Evolutionary conservation across 345 rosid genomes (phyloP), one percentile per base, ranked within the genome.

Genomic region (Hevea brasiliensis): DNA sequence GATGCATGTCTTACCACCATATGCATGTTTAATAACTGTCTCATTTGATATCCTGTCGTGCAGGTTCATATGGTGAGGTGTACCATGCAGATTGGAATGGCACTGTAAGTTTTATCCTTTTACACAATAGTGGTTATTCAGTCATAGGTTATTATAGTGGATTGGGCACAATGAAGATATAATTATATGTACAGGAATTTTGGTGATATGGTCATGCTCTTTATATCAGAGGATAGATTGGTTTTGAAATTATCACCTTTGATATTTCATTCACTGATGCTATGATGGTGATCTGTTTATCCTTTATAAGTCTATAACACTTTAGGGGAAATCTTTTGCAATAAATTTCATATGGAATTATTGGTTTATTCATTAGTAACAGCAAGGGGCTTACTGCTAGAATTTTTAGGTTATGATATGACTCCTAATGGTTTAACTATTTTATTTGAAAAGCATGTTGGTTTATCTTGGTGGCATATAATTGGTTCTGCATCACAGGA

Each of bases 51-150:
- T 13, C 41, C 75, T 81, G 20, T 77, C 59, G 74, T 80, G 74
- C 87, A 94, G 99, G 99, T 74, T 94, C 98, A 67, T 94, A 90
- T 68, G 96, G 98, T 13, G 98, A 94, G 85, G 98, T 94, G 62
- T 94, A 92, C 81, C 89, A 76, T 50, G 96, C 89, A 12, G 96
- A 94, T 71, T 92, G 96, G 94, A 89, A 92, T 87, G 92, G 97
- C 87, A 92, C 97, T 72, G 97, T 94, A 82, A 92, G 98, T 89
- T 80, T 54, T 61, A 40, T 32, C 29, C 18, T 74, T 24, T 37
- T 24, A 61, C 27, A 13, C 12, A 17, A 62, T 71, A 17, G 29
- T 13, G 27, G 26, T 68, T 54, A 42, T 41, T 58, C 21, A 35
- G 9, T 7, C 56, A 60, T 47, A 20, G 20, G 27, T 44, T 45